phyloP scores from a whole-genome alignment of 257 asterid species.

The Solanum chmielewskii region DNA sequence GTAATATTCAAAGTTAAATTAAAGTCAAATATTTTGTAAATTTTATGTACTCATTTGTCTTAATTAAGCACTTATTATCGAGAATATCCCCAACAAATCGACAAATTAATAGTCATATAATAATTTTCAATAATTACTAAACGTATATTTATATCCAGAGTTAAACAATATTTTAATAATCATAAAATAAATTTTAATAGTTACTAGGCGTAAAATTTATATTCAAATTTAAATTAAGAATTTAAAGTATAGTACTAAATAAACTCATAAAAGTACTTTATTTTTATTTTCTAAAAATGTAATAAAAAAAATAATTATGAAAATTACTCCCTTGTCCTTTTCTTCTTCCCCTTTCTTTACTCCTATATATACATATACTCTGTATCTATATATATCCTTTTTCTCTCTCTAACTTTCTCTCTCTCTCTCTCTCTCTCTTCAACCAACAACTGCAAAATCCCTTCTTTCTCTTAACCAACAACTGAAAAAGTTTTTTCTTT shows the following conservation, averaged over 20 bases:
- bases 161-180: no score
- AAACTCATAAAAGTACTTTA: not conserved
- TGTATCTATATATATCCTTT: not conserved
- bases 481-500: not conserved
- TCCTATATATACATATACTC: not conserved
- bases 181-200: not conserved
- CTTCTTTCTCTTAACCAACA: not conserved
- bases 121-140: no score
- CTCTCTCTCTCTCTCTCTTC: not conserved
- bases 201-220: not conserved
- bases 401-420: not conserved
- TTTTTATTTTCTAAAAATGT: not conserved
- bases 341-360: not conserved
- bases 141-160: no score
- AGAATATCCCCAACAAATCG: not conserved
- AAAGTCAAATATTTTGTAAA: no score
- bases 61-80: no score
- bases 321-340: not conserved
- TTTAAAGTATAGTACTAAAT: no score
- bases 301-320: no score
- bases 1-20: no score
- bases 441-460: slow-evolving; percentile 10
- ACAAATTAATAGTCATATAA: not conserved
- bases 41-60: no score
- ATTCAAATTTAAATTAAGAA: not conserved